These are phyloP conservation scores for Aureobasidium namibiae DNA, from an alignment of 2,329 filamentous ascomycete genomes.

Conservation along the genomic window DNA sequence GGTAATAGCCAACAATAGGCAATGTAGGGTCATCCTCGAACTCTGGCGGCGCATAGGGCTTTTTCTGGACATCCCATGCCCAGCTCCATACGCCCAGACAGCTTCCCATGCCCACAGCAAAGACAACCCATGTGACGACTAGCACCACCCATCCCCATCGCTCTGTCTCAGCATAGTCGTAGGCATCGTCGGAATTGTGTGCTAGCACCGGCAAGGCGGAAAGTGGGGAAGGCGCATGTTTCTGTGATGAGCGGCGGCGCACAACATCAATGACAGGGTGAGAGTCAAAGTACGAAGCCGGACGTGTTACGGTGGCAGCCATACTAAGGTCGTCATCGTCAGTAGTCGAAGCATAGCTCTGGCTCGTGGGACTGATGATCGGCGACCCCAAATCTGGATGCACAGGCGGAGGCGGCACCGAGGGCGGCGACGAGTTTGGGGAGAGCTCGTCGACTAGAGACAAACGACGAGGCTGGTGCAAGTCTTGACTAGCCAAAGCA, in stretches of 20 bases:
- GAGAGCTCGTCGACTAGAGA: conserved; percentile 11
- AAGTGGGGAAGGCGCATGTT: conserved; percentile 15
- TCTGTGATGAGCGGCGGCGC: conserved; percentile 16
- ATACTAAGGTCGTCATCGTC: conserved; percentile 63
- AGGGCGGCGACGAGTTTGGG: conserved; percentile 6
- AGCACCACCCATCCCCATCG: conserved; percentile 98
- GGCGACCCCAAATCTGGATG: conserved; percentile 13
- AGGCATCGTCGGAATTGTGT: conserved; percentile 44
- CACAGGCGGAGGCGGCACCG: background rate
- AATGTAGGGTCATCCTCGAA: conserved; percentile 90
- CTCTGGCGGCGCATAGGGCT: conserved; percentile 89
- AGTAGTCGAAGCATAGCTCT: conserved; percentile 61
- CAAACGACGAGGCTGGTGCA: conserved; percentile 11
- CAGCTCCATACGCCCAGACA: conserved; percentile 94
- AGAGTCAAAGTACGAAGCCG: conserved; percentile 23
- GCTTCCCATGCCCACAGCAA: conserved; percentile 93
- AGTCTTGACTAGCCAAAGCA: background rate
- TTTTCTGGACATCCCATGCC: conserved; percentile 98
- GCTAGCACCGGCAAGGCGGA: conserved; percentile 19
- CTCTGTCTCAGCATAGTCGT: conserved; percentile 91
- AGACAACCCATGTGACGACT: conserved; percentile 85
- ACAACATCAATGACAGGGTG: conserved; percentile 13
- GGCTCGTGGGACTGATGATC: conserved; percentile 37
- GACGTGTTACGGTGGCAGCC: conserved; percentile 19
- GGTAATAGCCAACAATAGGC: conserved; percentile 95